Evolutionary conservation across 768 basidiomycete species (phyloP).

Genomic region (Sistotremastrum suecicum): DNA sequence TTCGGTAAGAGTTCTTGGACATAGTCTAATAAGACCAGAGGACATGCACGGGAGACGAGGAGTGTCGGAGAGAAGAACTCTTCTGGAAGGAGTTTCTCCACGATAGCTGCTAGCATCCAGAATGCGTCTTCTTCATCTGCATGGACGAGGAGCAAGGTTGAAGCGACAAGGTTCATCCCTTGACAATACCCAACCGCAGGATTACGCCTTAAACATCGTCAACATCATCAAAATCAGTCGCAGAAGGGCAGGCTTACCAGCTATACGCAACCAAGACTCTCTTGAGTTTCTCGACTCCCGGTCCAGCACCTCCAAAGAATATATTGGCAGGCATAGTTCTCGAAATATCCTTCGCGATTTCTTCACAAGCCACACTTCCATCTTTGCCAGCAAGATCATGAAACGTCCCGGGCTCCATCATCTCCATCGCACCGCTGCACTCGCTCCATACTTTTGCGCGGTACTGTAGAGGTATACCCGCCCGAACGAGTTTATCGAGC

Average conservation of each 20-base stretch:
- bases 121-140: constrained; percentile 96
- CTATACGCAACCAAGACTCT: constrained; percentile 87
- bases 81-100: constrained; percentile 78
- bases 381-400: constrained; percentile 57
- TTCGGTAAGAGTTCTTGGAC: constrained; percentile 67
- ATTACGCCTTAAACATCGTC: constrained; percentile 51
- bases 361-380: constrained; percentile 37
- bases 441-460: constrained; percentile 88
- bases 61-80: constrained; percentile 91
- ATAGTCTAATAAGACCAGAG: constrained; percentile 78
- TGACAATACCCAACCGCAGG: constrained; percentile 89
- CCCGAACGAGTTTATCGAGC: constrained; percentile 67
- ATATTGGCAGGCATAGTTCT: constrained; percentile 88
- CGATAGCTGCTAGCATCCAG: constrained; percentile 82
- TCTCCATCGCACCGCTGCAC: constrained; percentile 85
- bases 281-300: constrained; percentile 82
- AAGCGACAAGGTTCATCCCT: constrained; percentile 92
- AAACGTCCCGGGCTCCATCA: constrained; percentile 85
- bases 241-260: constrained; percentile 37
- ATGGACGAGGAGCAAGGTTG: constrained; percentile 83
- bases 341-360: constrained; percentile 95
- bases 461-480: constrained; percentile 78
- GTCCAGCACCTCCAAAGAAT: constrained; percentile 95
- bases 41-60: constrained; percentile 87
- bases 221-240: not conserved